Conservation (phyloP, 1,284 basidiomycete species). For the Sphagnurus paluster region DNA sequence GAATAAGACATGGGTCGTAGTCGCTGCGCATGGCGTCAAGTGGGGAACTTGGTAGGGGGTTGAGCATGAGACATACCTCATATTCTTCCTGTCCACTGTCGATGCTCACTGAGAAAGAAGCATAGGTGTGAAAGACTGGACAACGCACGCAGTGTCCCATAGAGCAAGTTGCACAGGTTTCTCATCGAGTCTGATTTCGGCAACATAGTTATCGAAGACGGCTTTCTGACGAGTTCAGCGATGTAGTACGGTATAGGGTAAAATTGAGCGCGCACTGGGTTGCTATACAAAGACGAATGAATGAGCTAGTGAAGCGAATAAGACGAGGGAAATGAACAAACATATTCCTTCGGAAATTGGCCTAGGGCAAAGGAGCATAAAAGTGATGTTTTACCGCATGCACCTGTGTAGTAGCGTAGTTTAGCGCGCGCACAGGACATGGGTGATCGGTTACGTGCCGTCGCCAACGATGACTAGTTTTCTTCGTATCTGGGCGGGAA, state of each 20-base stretch:
- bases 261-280: slow-evolving; percentile 19
- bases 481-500: slow-evolving; percentile 65
- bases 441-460: slow-evolving; percentile 52
- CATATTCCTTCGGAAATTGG: slow-evolving; percentile 97
- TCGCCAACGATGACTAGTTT: slow-evolving; percentile 95
- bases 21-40: slow-evolving; percentile 49
- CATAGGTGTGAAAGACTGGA: slow-evolving; percentile 7
- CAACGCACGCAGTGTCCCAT: slow-evolving; percentile 94
- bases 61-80: slow-evolving; percentile 55
- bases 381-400: slow-evolving; percentile 84
- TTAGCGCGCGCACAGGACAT: slow-evolving; percentile 17
- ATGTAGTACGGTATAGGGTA: slow-evolving; percentile 5
- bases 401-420: slow-evolving; percentile 47
- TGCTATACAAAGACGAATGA: slow-evolving; percentile 12
- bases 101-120: slow-evolving; percentile 16
- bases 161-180: slow-evolving; percentile 95
- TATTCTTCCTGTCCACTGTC: slow-evolving; percentile 90
- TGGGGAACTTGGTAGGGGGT: slow-evolving; percentile 6
- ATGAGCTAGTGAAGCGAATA: slow-evolving; percentile 5
- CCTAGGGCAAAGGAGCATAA: slow-evolving; percentile 92
- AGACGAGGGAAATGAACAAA: slow-evolving; percentile 40
- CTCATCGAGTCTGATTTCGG: slow-evolving; percentile 95
- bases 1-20: slow-evolving; percentile 95
- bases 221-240: slow-evolving; percentile 45
- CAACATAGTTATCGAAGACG: slow-evolving; percentile 98